Percentiles rank a stretch among this genome's conserved stretches.
These are phyloP conservation scores for Ceratobasidium sp. DNA, from an alignment of 1,284 basidiomycete species.

Conservation along the genomic window DNA sequence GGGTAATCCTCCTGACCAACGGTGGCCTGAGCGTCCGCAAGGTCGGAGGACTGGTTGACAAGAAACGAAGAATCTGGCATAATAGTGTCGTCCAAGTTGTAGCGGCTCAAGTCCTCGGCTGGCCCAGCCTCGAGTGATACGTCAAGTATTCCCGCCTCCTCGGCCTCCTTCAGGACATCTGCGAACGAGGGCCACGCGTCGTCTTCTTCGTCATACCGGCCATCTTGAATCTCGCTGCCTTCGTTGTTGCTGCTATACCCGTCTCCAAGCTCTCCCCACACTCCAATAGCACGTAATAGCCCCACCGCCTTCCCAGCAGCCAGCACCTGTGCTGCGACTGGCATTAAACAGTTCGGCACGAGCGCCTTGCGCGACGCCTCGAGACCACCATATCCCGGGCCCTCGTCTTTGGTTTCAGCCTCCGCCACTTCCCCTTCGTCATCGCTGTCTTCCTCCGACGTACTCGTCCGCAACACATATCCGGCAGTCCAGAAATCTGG, in stretches of 20 bases:
- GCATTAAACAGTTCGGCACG: conserved; percentile 69
- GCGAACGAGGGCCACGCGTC: conserved; percentile 53
- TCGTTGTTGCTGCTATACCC: conserved; percentile 23
- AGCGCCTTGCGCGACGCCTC: conserved; percentile 53
- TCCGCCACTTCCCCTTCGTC: conserved; percentile 48
- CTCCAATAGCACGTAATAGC: conserved; percentile 64
- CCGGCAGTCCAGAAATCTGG: conserved; percentile 83
- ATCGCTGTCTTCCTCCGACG: conserved; percentile 52
- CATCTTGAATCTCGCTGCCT: conserved; percentile 21
- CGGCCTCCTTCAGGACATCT: conserved; percentile 44
- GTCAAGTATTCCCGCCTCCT: conserved; percentile 18
- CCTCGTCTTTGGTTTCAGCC: conserved; percentile 10
- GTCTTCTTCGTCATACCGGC: conserved; percentile 50
- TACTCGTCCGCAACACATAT: conserved; percentile 63
- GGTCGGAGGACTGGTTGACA: not conserved
- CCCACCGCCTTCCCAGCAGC: conserved; percentile 83
- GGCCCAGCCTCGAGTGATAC: conserved; percentile 16
- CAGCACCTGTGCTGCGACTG: conserved; percentile 68
- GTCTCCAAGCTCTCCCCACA: conserved; percentile 41
- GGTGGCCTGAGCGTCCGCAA: conserved; percentile 6
- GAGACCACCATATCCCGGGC: not conserved
- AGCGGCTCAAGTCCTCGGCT: conserved; percentile 23
- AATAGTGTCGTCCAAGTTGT: conserved; percentile 29
- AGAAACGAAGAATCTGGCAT: conserved; percentile 29
- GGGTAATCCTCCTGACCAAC: conserved; percentile 25